Conservation (phyloP, 2,329 filamentous ascomycete species). For the Triangularia setosa region DNA sequence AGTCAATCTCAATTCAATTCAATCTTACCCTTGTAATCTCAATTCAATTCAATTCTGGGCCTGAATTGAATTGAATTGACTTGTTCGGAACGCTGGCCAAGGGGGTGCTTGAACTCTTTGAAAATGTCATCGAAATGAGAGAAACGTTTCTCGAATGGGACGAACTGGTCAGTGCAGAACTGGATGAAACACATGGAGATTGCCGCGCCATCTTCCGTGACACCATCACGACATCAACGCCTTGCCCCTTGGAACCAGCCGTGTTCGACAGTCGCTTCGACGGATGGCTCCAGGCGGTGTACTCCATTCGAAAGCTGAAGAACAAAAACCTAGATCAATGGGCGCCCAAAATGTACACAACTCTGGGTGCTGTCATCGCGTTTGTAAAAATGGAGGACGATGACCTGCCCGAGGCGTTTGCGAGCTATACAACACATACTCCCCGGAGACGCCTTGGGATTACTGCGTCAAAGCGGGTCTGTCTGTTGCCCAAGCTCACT, state of each 20-base stretch:
- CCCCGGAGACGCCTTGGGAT: constrained; percentile 3
- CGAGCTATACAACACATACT: neutral
- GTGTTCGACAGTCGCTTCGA: neutral
- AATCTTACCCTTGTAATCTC: too few species aligned
- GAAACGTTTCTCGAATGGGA: neutral
- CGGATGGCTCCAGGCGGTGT: neutral
- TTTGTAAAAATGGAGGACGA: constrained; percentile 1
- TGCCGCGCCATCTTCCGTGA: too few species aligned
- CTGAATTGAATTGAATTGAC: too few species aligned
- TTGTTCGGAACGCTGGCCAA: too few species aligned
- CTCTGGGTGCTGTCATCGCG: neutral
- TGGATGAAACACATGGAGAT: too few species aligned
- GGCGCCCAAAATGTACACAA: neutral
- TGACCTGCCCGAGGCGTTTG: neutral
- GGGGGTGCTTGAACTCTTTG: neutral
- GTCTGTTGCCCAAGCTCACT: constrained; percentile 6
- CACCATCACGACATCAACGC: neutral
- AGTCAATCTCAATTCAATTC: too few species aligned
- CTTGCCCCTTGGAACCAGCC: neutral
- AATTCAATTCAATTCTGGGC: too few species aligned
- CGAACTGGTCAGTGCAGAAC: too few species aligned
- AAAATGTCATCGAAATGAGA: neutral
- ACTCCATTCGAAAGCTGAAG: neutral
- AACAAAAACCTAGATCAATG: neutral
- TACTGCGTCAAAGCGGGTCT: neutral